Evolutionary conservation across 2,329 filamentous ascomycete species (phyloP).

Genomic region (Orbilia ellipsospora): DNA sequence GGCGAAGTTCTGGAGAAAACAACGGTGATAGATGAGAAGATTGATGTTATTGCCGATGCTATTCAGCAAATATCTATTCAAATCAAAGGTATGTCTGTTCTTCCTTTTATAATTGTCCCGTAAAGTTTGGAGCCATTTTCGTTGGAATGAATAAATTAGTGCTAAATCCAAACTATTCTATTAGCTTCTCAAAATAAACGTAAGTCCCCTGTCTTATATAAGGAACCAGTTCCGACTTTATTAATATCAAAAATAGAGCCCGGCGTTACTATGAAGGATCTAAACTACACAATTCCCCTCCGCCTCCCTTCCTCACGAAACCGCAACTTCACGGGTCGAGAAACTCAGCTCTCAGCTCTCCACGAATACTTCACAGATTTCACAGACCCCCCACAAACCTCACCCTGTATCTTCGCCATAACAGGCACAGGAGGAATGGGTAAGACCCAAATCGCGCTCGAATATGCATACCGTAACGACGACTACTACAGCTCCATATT

Average conservation of each 20-base stretch:
- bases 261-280: neutral
- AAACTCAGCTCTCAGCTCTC: conserved; percentile 3
- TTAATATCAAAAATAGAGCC: neutral
- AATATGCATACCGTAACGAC: conserved; percentile 56
- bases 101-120: neutral
- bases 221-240: neutral
- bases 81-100: neutral
- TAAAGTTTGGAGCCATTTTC: neutral
- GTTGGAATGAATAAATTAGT: neutral
- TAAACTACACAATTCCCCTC: conserved; percentile 20
- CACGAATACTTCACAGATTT: conserved; percentile 3
- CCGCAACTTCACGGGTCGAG: conserved; percentile 17
- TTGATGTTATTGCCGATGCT: conserved; percentile 1
- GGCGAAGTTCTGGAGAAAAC: neutral
- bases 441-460: conserved; percentile 58
- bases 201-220: neutral
- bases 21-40: neutral
- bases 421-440: conserved; percentile 43
- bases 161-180: neutral
- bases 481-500: conserved; percentile 57
- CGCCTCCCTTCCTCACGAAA: conserved; percentile 13
- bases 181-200: neutral
- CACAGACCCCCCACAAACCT: neutral
- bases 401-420: conserved; percentile 2
- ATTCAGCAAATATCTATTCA: neutral